A percentile compares a stretch with the other conserved stretches of the same genome.
Conservation (phyloP, 2,329 filamentous ascomycete genomes). For the Alternaria angustiovoidea region DNA sequence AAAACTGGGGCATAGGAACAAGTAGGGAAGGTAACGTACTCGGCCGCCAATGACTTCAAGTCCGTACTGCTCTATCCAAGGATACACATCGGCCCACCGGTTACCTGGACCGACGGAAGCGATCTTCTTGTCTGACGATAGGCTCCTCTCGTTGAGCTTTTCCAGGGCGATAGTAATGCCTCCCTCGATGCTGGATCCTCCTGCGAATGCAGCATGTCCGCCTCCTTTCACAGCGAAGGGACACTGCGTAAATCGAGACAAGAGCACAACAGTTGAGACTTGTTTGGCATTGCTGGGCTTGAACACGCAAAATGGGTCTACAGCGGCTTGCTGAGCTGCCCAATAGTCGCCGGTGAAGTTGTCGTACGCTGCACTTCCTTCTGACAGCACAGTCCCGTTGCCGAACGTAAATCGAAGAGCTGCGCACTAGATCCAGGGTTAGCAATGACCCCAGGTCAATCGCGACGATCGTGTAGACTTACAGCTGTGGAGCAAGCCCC, state of each 20-base stretch:
- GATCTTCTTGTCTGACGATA: constrained; percentile 30
- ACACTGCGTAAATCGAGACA: constrained; percentile 37
- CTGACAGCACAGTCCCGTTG: constrained; percentile 19
- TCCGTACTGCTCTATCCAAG: constrained; percentile 35
- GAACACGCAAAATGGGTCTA: constrained; percentile 39
- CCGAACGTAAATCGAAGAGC: constrained; percentile 24
- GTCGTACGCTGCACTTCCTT: constrained; percentile 28
- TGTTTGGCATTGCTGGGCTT: constrained; percentile 29
- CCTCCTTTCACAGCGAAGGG: constrained; percentile 54
- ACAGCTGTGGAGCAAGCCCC: constrained; percentile 33
- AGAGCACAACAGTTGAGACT: constrained; percentile 29
- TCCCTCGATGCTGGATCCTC: constrained; percentile 41
- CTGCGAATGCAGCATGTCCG: constrained; percentile 38
- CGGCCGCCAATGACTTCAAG: constrained; percentile 44
- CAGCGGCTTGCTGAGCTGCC: constrained; percentile 34
- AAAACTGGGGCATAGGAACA: background rate
- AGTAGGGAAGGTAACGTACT: constrained; percentile 15
- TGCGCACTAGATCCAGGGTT: constrained; percentile 24
- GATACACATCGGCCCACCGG: constrained; percentile 48
- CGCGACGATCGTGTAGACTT: constrained; percentile 10
- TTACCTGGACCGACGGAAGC: constrained; percentile 44
- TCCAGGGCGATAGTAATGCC: constrained; percentile 44
- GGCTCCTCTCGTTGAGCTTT: constrained; percentile 31
- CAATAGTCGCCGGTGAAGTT: constrained; percentile 34
- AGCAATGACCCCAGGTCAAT: background rate